Percentiles rank a stretch among this genome's conserved stretches.
phyloP scores from a whole-genome alignment of 495 filamentous ascomycete species.

The Haplographium delicatum region DNA sequence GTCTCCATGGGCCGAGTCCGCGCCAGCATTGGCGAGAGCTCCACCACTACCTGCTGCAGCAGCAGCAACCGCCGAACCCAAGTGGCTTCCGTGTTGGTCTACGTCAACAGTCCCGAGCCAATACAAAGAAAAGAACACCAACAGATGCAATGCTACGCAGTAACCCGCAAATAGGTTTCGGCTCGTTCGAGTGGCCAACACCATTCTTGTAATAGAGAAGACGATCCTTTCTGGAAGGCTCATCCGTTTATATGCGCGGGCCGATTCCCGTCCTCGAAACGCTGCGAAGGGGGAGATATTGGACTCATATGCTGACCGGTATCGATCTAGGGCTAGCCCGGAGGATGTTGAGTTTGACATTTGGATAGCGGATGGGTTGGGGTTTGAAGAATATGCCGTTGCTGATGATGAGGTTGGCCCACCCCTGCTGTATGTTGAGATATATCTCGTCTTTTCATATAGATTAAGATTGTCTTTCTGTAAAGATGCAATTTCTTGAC shows the following conservation, averaged over 20 bases:
- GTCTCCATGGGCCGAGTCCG: conserved; percentile 44
- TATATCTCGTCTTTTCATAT: conserved; percentile 97
- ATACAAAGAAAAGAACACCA: conserved; percentile 83
- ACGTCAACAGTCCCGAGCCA: conserved; percentile 66
- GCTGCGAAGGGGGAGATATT: conserved; percentile 94
- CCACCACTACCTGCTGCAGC: conserved; percentile 42
- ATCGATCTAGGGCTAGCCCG: conserved; percentile 63
- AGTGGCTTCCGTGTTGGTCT: conserved; percentile 47
- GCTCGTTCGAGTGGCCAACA: conserved; percentile 84
- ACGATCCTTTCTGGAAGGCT: conserved; percentile 82
- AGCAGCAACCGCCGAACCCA: conserved; percentile 35
- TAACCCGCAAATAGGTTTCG: conserved; percentile 95
- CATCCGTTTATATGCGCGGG: conserved; percentile 93
- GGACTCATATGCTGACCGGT: conserved; percentile 88
- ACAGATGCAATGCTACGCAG: conserved; percentile 79
- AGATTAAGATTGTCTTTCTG: conserved; percentile 96
- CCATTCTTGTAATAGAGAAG: conserved; percentile 84
- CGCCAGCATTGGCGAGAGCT: conserved; percentile 30
- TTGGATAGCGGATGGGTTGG: conserved; percentile 68
- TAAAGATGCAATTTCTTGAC: conserved; percentile 85
- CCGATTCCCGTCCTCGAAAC: conserved; percentile 86
- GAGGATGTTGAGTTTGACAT: conserved; percentile 49
- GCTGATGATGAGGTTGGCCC: conserved; percentile 58
- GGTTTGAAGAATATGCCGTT: conserved; percentile 64
- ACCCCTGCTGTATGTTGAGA: conserved; percentile 80